These are phyloP conservation scores for Quambalaria eucalypti DNA, from an alignment of 1,284 basidiomycete species.

Conservation along the genomic window DNA sequence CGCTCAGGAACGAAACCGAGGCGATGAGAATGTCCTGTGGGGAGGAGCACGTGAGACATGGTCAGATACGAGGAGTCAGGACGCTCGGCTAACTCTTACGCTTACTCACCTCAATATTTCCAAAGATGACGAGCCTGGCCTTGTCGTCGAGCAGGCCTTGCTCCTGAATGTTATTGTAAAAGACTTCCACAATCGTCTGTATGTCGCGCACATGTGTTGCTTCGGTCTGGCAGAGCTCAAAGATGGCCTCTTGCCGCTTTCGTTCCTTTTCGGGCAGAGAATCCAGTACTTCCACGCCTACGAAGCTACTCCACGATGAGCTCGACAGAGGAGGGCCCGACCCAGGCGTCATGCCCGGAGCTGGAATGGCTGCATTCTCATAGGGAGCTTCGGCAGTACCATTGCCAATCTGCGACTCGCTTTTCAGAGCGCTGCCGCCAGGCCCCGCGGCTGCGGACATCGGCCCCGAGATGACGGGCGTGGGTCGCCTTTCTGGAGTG, in stretches of 20 bases:
- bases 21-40: constrained; percentile 52
- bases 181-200: constrained; percentile 79
- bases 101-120: constrained; percentile 90
- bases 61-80: no score
- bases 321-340: constrained; percentile 13
- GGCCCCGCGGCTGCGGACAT: constrained; percentile 3
- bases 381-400: constrained; percentile 17
- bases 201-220: constrained; percentile 75
- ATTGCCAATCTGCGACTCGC: not conserved
- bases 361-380: constrained; percentile 52
- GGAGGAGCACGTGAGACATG: no score
- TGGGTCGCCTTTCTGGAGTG: constrained; percentile 6
- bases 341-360: constrained; percentile 61
- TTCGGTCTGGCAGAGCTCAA: constrained; percentile 84
- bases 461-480: constrained; percentile 17
- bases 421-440: no score
- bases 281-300: constrained; percentile 69
- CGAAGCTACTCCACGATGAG: constrained; percentile 80
- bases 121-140: constrained; percentile 74
- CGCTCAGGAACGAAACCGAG: constrained; percentile 47
- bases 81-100: no score
- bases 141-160: constrained; percentile 61
- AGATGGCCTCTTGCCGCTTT: constrained; percentile 79
- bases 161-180: constrained; percentile 67
- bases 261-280: constrained; percentile 68